Evolutionary conservation across 2,329 filamentous ascomycete genomes (phyloP), one percentile per base, ranked within the genome.

Genomic region (Aspergillus fumigatiaffinis): DNA sequence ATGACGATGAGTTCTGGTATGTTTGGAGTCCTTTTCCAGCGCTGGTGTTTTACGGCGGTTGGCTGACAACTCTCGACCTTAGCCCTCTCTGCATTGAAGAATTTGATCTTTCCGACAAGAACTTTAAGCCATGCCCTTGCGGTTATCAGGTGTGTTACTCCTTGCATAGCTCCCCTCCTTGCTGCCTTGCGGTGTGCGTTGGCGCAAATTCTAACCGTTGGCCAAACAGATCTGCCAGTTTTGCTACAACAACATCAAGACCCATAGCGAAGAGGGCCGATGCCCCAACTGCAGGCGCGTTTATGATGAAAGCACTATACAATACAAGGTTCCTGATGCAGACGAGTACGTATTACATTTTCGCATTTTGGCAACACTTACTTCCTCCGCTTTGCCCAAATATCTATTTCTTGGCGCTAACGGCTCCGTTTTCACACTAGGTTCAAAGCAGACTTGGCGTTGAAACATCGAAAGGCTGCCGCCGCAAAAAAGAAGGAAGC

Each of bases 181-280:
- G 14, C 14, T 38, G 32, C 9, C 55, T 28, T 6, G 25, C 35
- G 46, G 44, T 57, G 53, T 55, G 21, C 20, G 17, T 52, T 55
- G 54, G 54, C 64, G 46, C 66, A 52, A 38, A 49, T 20, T 50
- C 52, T 62, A 50, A 62, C 57, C 14, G 21, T 44, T 44, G 21
- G 20, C 17, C 10, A 23, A 26, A 35, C 69, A 97, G 92, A 93
- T 99, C 74, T 99, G 94, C 77, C 95, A 99, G 81, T 99, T 99
- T 78, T 99, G 94, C 79, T 99, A 93, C 81, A 97, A 99, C 78
- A 99, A 97, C 74, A 95, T 99, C 74, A 96, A 95, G 78, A 96
- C 90, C 68, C 97, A 97, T 68, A 92, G 96, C 60, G 77, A 79
- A 84, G 97, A 97, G 72, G 92, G 93, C 38, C 84, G 97, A 57